Base-by-base conservation (phyloP, 305 asterid genomes). In the Solanum hybrid region DNA sequence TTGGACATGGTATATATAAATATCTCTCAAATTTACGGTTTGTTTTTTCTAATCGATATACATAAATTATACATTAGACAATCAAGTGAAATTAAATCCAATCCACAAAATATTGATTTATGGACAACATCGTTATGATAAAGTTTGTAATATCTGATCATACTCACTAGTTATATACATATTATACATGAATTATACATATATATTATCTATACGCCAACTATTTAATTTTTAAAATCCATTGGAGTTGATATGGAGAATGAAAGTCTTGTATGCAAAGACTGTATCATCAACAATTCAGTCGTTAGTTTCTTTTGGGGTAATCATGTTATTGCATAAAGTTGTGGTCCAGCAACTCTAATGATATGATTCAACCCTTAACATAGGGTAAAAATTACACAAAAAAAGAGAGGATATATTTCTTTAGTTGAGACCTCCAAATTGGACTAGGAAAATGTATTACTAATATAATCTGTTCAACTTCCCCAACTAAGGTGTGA, bases 361-460 rank as follows among this genome's bases (percentile, higher is more conserved):
- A 84, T 84, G 85, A 36, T 36, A 84, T 84, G 22, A 31, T 31
- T 51, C 75, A 84, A 20, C 75, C 75, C 31, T 39, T 29, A 84
- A 51, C 39, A 13, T 51, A 29, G 42, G 46, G 42, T 46, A 28
- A 83, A 46, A 46, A 42, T 18, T 51, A 51, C 33, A 84, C 22
- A 10, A 31, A 82, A 82, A 42, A 20, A 4, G 22, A 39, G 34
- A 57, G 71, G 71, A 83, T 85, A 29, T 57, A 85, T 51, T 31
- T 57, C 73, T 83, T 28, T 46, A 31, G 88, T 35, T 82, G 46
- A 51, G 90, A 82, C 90, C 92, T 89, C 93, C 90, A 84, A 88
- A 37, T 78, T 91, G 91, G 92, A 90, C 93, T 69, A 74, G 46
- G 22, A 57, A 82, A 84, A 37, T 69, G 37, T 39, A 86, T 85